These are phyloP conservation scores for Hyaloscypha bicolor DNA, from an alignment of 495 filamentous ascomycete species.

Conservation along the genomic window DNA sequence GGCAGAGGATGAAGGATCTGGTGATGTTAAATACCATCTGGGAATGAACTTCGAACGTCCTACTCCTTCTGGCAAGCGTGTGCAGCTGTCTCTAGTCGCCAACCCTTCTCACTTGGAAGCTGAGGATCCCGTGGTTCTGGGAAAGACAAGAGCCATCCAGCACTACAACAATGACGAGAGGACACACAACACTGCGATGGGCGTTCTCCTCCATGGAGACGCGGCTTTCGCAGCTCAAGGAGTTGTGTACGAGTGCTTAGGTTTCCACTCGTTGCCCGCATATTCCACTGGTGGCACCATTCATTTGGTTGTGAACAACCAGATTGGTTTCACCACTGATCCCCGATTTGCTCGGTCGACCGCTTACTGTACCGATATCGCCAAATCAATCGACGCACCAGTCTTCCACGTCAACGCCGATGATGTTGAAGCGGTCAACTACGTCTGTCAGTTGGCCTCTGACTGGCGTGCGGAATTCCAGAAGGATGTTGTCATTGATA, in stretches of 20 bases:
- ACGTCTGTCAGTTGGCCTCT: slow-evolving; percentile 92
- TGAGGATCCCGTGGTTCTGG: slow-evolving; percentile 95
- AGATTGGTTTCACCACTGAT: slow-evolving; percentile 99
- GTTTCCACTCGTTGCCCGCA: slow-evolving; percentile 90
- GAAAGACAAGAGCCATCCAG: slow-evolving; percentile 96
- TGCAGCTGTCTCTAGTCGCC: slow-evolving; percentile 95
- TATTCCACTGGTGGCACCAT: slow-evolving; percentile 98
- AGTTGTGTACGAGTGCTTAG: slow-evolving; percentile 97
- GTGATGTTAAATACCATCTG: slow-evolving; percentile 98
- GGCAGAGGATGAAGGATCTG: slow-evolving; percentile 92
- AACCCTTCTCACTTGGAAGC: slow-evolving; percentile 99
- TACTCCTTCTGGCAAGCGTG: slow-evolving; percentile 96
- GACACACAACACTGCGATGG: slow-evolving; percentile 86
- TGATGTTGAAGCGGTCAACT: slow-evolving; percentile 97
- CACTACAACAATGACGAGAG: slow-evolving; percentile 98
- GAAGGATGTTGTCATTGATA: slow-evolving; percentile 94
- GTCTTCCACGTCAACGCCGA: slow-evolving; percentile 99
- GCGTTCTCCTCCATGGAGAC: slow-evolving; percentile 93
- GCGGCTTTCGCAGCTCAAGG: slow-evolving; percentile 96
- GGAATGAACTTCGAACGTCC: slow-evolving; percentile 99
- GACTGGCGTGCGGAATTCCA: slow-evolving; percentile 99
- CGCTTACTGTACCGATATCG: slow-evolving; percentile 98
- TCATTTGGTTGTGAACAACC: slow-evolving; percentile 98
- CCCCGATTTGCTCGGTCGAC: slow-evolving; percentile 96
- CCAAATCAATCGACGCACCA: slow-evolving; percentile 96